Conservation (phyloP, 2,329 filamentous ascomycete species). For the Amauroascus niger region DNA sequence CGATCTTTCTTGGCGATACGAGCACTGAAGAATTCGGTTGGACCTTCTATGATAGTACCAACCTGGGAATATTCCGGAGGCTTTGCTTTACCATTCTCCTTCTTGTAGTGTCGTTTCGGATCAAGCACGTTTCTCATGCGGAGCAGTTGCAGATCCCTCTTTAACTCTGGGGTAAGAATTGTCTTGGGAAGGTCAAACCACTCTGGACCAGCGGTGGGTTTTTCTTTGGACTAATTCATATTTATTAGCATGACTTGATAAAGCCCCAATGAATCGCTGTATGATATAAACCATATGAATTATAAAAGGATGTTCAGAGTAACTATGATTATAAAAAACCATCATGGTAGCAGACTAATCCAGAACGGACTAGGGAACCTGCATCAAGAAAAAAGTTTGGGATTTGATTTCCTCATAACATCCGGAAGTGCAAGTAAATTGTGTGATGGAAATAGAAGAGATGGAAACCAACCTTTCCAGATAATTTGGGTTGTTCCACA, state of each 20-base stretch:
- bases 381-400: slow-evolving; percentile 62
- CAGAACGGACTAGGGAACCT: slow-evolving; percentile 67
- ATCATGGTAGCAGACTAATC: slow-evolving; percentile 63
- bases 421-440: slow-evolving; percentile 7
- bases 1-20: slow-evolving; percentile 78
- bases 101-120: slow-evolving; percentile 83
- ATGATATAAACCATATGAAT: slow-evolving; percentile 6
- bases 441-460: slow-evolving; percentile 14
- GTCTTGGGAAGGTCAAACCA: slow-evolving; percentile 89
- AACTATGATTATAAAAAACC: slow-evolving; percentile 57
- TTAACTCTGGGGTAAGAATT: slow-evolving; percentile 71
- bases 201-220: slow-evolving; percentile 61
- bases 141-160: slow-evolving; percentile 78
- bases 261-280: neutral
- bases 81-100: slow-evolving; percentile 60
- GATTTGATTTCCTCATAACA: slow-evolving; percentile 67
- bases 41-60: slow-evolving; percentile 77
- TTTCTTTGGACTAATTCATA: slow-evolving; percentile 34
- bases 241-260: slow-evolving; percentile 15
- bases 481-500: slow-evolving; percentile 42
- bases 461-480: slow-evolving; percentile 36
- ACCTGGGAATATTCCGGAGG: slow-evolving; percentile 79
- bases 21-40: slow-evolving; percentile 75
- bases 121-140: slow-evolving; percentile 84
- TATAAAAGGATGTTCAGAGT: slow-evolving; percentile 50